A percentile compares a stretch with the other conserved stretches of the same genome.
These are phyloP conservation scores for Beta macrorhiza DNA, from an alignment of 179 eudicot species.

Conservation along the genomic window DNA sequence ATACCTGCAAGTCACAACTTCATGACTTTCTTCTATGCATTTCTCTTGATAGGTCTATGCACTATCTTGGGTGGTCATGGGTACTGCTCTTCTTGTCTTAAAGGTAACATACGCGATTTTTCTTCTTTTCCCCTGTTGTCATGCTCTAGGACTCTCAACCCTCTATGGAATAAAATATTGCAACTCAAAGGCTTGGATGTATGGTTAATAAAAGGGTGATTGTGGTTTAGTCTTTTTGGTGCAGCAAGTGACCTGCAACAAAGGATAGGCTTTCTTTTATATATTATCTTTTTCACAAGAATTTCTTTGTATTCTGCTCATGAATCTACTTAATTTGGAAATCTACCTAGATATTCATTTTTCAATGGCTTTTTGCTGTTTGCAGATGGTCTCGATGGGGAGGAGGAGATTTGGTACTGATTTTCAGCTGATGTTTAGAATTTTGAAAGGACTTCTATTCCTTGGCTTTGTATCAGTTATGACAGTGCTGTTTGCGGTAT, in stretches of 20 bases:
- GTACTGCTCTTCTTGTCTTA: slow-evolving; percentile 60
- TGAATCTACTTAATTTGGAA: not conserved
- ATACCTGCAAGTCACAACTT: slow-evolving; percentile 9
- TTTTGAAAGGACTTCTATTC: slow-evolving; percentile 84
- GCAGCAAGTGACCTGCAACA: not conserved
- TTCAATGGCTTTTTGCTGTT: slow-evolving; percentile 8
- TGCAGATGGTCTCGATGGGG: slow-evolving; percentile 88
- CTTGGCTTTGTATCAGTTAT: slow-evolving; percentile 80
- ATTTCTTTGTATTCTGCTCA: not conserved
- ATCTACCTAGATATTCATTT: slow-evolving; percentile 7
- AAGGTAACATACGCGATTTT: slow-evolving; percentile 47
- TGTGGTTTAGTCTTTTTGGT: not conserved
- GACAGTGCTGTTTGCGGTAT: slow-evolving; percentile 75
- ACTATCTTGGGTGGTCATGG: slow-evolving; percentile 92
- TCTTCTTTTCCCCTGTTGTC: not conserved
- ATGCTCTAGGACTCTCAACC: not conserved
- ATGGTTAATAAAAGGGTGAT: not conserved
- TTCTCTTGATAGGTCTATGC: slow-evolving; percentile 71
- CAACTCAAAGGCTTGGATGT: not conserved
- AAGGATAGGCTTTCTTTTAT: not conserved
- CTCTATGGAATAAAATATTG: not conserved
- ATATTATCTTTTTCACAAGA: not conserved
- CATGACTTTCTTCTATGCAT: slow-evolving; percentile 17
- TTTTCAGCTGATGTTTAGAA: slow-evolving; percentile 96
- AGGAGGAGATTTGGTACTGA: slow-evolving; percentile 92